phyloP scores from a whole-genome alignment of 352 stramenopile species.

The Globisporangium nodosum region DNA sequence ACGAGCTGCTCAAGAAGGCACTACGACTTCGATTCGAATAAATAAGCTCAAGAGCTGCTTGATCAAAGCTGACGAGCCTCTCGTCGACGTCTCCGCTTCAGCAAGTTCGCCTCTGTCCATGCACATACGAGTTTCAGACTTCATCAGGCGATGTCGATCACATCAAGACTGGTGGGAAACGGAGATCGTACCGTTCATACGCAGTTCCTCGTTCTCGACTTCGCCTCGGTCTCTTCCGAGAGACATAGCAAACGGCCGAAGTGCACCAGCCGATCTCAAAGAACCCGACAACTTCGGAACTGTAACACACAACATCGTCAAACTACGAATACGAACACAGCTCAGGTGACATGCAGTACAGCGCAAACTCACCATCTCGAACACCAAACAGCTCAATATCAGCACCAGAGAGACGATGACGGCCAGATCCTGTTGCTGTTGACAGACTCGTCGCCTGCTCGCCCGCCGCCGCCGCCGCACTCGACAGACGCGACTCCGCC shows the following conservation, averaged over 20 bases:
- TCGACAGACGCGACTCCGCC: conserved; percentile 12
- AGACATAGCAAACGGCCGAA: conserved; percentile 15
- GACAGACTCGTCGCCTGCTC: conserved; percentile 17
- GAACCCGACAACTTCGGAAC: not conserved
- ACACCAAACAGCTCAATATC: not conserved
- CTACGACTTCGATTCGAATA: not conserved
- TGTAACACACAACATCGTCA: not conserved
- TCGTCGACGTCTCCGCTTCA: conserved; percentile 26
- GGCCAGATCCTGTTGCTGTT: not conserved
- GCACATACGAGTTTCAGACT: no score
- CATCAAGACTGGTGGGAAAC: not conserved
- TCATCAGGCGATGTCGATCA: not conserved
- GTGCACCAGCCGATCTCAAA: not conserved
- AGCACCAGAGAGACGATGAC: not conserved
- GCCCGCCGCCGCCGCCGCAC: conserved; percentile 12
- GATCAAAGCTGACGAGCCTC: conserved; percentile 12
- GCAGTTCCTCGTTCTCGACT: conserved; percentile 26
- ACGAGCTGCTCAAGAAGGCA: no score
- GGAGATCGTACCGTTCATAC: conserved; percentile 22
- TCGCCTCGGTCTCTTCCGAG: conserved; percentile 23
- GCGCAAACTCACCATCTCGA: not conserved
- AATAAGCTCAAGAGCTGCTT: not conserved
- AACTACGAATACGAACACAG: conserved; percentile 13
- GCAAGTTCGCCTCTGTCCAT: conserved; percentile 27
- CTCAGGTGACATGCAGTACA: conserved; percentile 4